These are phyloP conservation scores for Urtica urens DNA, from an alignment of 306 rosid genomes.

Conservation along the genomic window DNA sequence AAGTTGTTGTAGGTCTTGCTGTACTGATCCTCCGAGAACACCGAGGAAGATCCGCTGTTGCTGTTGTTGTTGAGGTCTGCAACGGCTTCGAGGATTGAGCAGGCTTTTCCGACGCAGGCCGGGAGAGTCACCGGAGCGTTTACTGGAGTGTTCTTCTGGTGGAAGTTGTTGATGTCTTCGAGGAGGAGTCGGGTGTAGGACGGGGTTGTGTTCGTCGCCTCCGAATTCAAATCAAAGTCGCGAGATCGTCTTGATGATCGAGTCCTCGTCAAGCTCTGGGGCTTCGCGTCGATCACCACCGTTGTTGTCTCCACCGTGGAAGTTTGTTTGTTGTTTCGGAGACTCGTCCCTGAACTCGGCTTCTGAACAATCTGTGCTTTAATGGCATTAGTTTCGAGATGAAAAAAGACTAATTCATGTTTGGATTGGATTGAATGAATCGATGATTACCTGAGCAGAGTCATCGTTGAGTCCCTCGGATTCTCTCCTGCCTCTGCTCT, in stretches of 20 bases:
- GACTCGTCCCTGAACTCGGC: constrained; percentile 29
- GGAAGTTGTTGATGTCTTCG: constrained; percentile 84
- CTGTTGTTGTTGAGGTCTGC: constrained; percentile 61
- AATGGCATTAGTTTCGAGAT: too few species aligned
- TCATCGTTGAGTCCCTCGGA: constrained; percentile 22
- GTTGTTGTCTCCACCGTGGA: constrained; percentile 21
- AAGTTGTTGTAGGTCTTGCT: constrained; percentile 15
- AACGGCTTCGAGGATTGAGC: constrained; percentile 87
- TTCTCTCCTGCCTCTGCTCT: constrained; percentile 39
- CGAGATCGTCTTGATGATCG: constrained; percentile 66
- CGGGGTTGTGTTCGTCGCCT: constrained; percentile 35
- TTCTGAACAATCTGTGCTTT: constrained; percentile 30
- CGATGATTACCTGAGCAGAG: constrained; percentile 34
- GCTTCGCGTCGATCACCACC: constrained; percentile 18
- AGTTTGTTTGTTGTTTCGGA: constrained; percentile 18
- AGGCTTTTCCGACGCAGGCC: constrained; percentile 75
- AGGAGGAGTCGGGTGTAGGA: constrained; percentile 69
- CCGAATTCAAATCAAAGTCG: constrained; percentile 62
- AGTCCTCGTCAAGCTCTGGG: constrained; percentile 50
- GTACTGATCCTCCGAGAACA: constrained; percentile 38
- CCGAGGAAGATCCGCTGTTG: constrained; percentile 33
- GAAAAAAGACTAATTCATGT: background rate
- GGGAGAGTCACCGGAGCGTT: constrained; percentile 50
- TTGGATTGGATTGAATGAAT: background rate
- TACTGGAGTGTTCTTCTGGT: constrained; percentile 46